phyloP scores from a whole-genome alignment of 805 yeast genomes.

The Debaryomyces castellii region DNA sequence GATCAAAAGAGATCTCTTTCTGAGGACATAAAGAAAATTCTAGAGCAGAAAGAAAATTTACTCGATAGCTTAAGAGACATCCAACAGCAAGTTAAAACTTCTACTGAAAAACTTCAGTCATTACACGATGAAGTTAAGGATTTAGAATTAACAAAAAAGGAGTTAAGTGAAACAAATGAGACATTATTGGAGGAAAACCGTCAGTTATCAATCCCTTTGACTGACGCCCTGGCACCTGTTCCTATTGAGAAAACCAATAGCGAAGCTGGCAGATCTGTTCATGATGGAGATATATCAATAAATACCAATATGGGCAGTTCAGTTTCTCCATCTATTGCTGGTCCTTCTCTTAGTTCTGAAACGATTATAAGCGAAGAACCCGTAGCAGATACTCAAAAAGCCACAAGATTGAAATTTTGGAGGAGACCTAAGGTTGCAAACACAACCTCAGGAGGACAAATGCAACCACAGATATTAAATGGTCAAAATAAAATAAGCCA shows the following conservation, averaged over 20 bases:
- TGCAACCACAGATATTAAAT: slow-evolving; percentile 3
- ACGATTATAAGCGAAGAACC: slow-evolving; percentile 9
- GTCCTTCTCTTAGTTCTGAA: slow-evolving; percentile 11
- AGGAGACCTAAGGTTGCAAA: slow-evolving; percentile 37
- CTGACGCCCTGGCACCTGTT: not conserved
- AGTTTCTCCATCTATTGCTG: slow-evolving; percentile 7
- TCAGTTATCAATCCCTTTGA: slow-evolving; percentile 5
- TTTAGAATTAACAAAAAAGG: slow-evolving; percentile 46
- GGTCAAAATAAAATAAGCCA: slow-evolving; percentile 6
- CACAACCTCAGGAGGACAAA: slow-evolving; percentile 8
- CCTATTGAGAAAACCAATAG: slow-evolving; percentile 1
- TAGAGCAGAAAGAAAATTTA: slow-evolving; percentile 23
- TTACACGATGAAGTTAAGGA: slow-evolving; percentile 52
- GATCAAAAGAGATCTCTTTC: slow-evolving; percentile 19
- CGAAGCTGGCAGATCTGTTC: slow-evolving; percentile 1
- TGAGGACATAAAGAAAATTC: slow-evolving; percentile 24
- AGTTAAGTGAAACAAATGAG: slow-evolving; percentile 33
- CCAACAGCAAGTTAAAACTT: slow-evolving; percentile 39
- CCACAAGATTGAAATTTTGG: slow-evolving; percentile 46
- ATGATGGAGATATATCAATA: slow-evolving; percentile 2
- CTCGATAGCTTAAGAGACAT: slow-evolving; percentile 32
- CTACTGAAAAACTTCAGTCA: slow-evolving; percentile 42
- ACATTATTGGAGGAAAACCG: slow-evolving; percentile 21
- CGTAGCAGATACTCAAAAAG: slow-evolving; percentile 33
- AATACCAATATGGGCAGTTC: not conserved